Conservation (phyloP, 768 basidiomycete species). For the Leccinum ochraceum region DNA sequence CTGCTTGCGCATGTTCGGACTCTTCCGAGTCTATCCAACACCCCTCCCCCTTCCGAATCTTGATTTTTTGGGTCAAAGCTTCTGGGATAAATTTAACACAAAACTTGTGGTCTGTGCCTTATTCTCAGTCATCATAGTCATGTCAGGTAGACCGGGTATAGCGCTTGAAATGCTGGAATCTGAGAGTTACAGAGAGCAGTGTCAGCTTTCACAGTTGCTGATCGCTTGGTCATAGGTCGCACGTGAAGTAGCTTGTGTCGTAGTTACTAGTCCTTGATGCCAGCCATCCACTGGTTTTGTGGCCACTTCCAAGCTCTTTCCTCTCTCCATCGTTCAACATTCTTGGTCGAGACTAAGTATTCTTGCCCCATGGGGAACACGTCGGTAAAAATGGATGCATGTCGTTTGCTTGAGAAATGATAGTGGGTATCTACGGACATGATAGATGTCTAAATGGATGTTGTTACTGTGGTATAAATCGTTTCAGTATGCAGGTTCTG, state of each 20-base stretch:
- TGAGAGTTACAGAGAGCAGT: no score
- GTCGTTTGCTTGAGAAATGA: not conserved
- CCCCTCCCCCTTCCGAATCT: not conserved
- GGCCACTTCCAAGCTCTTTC: no score
- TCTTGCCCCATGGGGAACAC: not conserved
- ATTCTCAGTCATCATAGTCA: no score
- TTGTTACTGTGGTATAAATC: not conserved
- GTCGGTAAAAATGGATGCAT: not conserved
- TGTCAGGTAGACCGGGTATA: no score
- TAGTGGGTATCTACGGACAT: not conserved
- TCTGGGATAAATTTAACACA: not conserved
- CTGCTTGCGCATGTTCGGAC: not conserved
- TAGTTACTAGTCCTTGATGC: no score
- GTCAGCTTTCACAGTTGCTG: no score
- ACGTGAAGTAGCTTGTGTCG: no score
- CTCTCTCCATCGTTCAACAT: not conserved
- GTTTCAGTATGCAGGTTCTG: not conserved
- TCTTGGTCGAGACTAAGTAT: not conserved
- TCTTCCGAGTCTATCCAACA: not conserved
- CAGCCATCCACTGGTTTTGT: no score
- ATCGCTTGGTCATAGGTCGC: no score
- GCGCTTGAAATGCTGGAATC: no score
- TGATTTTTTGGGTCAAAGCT: not conserved
- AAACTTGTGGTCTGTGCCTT: not conserved
- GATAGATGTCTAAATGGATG: not conserved